Conservation (phyloP, 2,329 filamentous ascomycete genomes). For the Trichoderma sp. region DNA sequence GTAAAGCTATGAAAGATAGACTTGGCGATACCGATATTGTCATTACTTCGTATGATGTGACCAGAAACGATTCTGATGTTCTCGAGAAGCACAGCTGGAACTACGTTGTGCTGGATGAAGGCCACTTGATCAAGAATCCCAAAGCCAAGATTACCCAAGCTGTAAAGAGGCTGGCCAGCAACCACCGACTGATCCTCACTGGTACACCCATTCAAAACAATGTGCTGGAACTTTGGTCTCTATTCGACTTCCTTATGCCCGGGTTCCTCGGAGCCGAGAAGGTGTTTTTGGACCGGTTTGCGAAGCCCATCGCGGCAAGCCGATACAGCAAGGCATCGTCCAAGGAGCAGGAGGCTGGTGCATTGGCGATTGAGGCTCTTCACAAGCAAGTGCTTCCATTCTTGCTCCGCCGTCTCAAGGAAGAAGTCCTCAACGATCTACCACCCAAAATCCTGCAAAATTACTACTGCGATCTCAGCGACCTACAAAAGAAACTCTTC, state of each 20-base stretch:
- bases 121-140: slow-evolving; percentile 97
- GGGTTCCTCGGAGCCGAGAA: slow-evolving; percentile 93
- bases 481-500: slow-evolving; percentile 91
- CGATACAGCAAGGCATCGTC: slow-evolving; percentile 96
- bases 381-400: slow-evolving; percentile 98
- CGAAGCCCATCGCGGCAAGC: slow-evolving; percentile 91
- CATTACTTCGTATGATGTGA: slow-evolving; percentile 97
- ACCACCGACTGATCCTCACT: slow-evolving; percentile 93
- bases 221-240: slow-evolving; percentile 92
- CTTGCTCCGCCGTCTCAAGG: slow-evolving; percentile 91
- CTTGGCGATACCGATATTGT: slow-evolving; percentile 85
- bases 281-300: slow-evolving; percentile 94
- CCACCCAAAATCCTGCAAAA: slow-evolving; percentile 99
- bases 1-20: slow-evolving; percentile 67
- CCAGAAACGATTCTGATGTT: slow-evolving; percentile 89
- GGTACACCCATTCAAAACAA: slow-evolving; percentile 99
- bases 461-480: slow-evolving; percentile 97
- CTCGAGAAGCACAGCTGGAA: slow-evolving; percentile 89
- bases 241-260: slow-evolving; percentile 99
- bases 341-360: slow-evolving; percentile 96
- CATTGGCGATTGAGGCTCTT: slow-evolving; percentile 93
- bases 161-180: slow-evolving; percentile 85
- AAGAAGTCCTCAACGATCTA: slow-evolving; percentile 93
- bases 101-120: slow-evolving; percentile 95
- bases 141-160: slow-evolving; percentile 94